Percentiles rank a stretch among this genome's conserved stretches.
Evolutionary conservation across 345 rosid genomes (phyloP).

Genomic region (Pistacia vera): DNA sequence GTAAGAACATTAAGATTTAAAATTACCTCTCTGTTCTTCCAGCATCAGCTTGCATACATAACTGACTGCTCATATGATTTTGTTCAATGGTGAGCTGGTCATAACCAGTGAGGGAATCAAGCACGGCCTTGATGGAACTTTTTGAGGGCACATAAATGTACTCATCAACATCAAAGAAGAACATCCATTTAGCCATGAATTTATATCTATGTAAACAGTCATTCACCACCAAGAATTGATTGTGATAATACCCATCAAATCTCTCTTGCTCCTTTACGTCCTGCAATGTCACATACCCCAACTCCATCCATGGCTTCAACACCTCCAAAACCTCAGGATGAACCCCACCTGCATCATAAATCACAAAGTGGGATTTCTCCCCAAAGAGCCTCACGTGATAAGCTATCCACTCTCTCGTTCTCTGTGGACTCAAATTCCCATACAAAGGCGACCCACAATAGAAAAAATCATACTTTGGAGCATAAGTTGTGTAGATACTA

Average conservation of each 20-base stretch:
- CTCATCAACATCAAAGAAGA: conserved; percentile 92
- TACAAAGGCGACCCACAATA: conserved; percentile 88
- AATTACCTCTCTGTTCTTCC: conserved; percentile 72
- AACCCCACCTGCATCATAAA: conserved; percentile 90
- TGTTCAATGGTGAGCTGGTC: conserved; percentile 80
- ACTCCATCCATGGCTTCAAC: conserved; percentile 90
- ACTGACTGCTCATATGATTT: conserved; percentile 76
- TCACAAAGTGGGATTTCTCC: conserved; percentile 72
- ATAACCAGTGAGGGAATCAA: conserved; percentile 60
- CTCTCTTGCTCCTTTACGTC: conserved; percentile 83
- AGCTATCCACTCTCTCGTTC: conserved; percentile 91
- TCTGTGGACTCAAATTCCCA: conserved; percentile 77
- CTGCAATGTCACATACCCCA: conserved; percentile 76
- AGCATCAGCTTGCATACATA: conserved; percentile 68
- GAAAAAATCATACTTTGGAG: conserved; percentile 72
- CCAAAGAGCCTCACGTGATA: conserved; percentile 83
- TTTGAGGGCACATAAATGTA: conserved; percentile 59
- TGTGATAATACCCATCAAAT: conserved; percentile 92
- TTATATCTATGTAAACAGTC: conserved; percentile 87
- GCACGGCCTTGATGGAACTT: conserved; percentile 55
- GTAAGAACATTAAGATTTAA: background rate
- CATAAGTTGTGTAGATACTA: conserved; percentile 28
- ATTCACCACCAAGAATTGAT: conserved; percentile 91
- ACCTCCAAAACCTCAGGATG: conserved; percentile 75
- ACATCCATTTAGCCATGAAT: conserved; percentile 81